Percentiles rank a stretch among this genome's conserved stretches.
Evolutionary conservation across 345 rosid genomes (phyloP).

Genomic region (Streptanthus diversifolius): DNA sequence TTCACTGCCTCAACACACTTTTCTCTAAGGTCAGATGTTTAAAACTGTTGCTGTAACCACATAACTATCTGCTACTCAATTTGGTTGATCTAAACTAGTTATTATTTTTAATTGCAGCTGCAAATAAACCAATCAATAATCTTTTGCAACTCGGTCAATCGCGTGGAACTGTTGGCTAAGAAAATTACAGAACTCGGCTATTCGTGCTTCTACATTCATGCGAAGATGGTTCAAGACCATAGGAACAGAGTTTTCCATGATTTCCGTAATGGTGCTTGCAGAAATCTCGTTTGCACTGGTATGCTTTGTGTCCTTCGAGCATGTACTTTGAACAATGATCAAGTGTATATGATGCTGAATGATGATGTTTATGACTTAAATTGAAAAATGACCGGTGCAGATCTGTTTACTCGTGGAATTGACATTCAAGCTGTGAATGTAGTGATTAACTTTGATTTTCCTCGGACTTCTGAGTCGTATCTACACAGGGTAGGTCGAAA

Average conservation of each 20-base stretch:
- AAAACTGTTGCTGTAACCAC: neutral
- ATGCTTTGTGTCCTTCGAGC: conserved; percentile 25
- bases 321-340: conserved; percentile 6
- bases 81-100: neutral
- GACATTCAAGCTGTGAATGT: conserved; percentile 99
- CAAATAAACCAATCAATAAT: conserved; percentile 99
- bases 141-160: conserved; percentile 98
- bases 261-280: conserved; percentile 99
- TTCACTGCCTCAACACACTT: conserved; percentile 97
- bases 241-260: conserved; percentile 99
- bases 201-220: conserved; percentile 97
- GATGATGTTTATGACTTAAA: neutral
- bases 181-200: conserved; percentile 99
- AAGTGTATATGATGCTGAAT: neutral
- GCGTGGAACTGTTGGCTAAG: conserved; percentile 95
- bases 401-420: conserved; percentile 96
- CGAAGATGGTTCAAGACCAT: conserved; percentile 99
- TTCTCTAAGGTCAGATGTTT: conserved; percentile 79
- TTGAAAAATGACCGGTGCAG: conserved; percentile 43
- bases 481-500: conserved; percentile 82
- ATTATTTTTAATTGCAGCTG: conserved; percentile 49
- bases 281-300: conserved; percentile 99
- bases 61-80: conserved; percentile 2
- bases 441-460: conserved; percentile 96
- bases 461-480: conserved; percentile 94